A percentile compares a stretch with the other conserved stretches of the same genome.
These are phyloP conservation scores for Trematosphaeria pertusa DNA, from an alignment of 2,329 filamentous ascomycete species.

Conservation along the genomic window DNA sequence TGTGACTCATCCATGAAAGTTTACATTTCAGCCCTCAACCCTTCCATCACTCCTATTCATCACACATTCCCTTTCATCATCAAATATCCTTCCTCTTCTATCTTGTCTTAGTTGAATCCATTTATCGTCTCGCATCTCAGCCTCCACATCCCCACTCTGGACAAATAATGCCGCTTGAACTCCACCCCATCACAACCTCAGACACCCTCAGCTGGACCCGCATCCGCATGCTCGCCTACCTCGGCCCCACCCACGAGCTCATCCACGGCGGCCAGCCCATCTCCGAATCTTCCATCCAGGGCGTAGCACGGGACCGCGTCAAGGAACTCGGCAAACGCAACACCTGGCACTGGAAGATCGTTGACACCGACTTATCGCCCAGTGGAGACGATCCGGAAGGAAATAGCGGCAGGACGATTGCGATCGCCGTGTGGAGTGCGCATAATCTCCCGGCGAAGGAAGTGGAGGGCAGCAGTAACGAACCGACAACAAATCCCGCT, in stretches of 20 bases:
- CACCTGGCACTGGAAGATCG: conserved; percentile 40
- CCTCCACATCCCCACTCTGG: background rate
- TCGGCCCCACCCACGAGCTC: conserved; percentile 38
- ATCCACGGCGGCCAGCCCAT: conserved; percentile 29
- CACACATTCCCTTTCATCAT: too few species aligned
- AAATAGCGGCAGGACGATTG: conserved; percentile 35
- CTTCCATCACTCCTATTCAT: too few species aligned
- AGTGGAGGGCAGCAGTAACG: conserved; percentile 1
- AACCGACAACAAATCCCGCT: conserved; percentile 1
- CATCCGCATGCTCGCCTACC: conserved; percentile 36
- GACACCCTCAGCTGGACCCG: conserved; percentile 39
- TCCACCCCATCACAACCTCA: conserved; percentile 24
- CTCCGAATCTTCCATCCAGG: conserved; percentile 32
- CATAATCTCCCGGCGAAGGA: conserved; percentile 16
- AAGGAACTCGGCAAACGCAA: conserved; percentile 29
- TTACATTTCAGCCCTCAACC: too few species aligned
- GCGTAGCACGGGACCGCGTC: conserved; percentile 31
- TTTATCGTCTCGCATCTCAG: too few species aligned
- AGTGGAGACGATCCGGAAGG: conserved; percentile 29
- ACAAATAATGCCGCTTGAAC: conserved; percentile 31
- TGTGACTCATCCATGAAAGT: too few species aligned
- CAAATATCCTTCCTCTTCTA: too few species aligned
- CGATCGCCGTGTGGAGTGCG: conserved; percentile 36
- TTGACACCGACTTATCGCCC: conserved; percentile 35
- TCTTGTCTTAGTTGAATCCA: too few species aligned